A percentile compares a stretch with the other conserved stretches of the same genome.
phyloP scores from a whole-genome alignment of 2,329 filamentous ascomycete species.

The Epichloe typhina region DNA sequence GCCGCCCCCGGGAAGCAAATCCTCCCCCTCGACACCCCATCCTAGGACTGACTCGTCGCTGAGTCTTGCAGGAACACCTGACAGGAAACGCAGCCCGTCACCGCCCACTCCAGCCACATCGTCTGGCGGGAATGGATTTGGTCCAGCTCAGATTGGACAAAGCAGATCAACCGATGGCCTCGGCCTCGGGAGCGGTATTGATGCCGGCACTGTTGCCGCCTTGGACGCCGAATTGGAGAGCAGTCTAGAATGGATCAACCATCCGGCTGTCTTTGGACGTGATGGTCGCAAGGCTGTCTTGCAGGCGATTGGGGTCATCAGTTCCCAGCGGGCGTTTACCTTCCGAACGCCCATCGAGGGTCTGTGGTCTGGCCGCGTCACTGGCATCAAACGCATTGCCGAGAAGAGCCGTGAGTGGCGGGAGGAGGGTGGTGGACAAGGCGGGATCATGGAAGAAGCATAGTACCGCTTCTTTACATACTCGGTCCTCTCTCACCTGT shows the following conservation, averaged over 20 bases:
- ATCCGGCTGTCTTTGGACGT: constrained; percentile 85
- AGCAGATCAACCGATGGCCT: constrained; percentile 45
- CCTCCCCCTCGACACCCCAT: constrained; percentile 36
- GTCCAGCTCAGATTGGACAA: constrained; percentile 31
- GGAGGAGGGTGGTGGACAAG: constrained; percentile 67
- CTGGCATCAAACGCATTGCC: constrained; percentile 67
- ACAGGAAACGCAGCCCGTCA: constrained; percentile 42
- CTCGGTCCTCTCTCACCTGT: background rate
- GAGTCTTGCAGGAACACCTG: constrained; percentile 32
- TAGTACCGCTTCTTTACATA: constrained; percentile 17
- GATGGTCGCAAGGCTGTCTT: constrained; percentile 92
- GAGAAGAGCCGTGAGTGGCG: constrained; percentile 85
- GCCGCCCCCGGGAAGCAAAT: constrained; percentile 42
- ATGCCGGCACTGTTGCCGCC: constrained; percentile 66
- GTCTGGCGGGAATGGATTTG: constrained; percentile 25
- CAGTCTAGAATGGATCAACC: constrained; percentile 92
- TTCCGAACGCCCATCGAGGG: constrained; percentile 83
- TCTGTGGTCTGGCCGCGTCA: constrained; percentile 74
- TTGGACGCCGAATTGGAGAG: constrained; percentile 85
- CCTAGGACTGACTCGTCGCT: constrained; percentile 30
- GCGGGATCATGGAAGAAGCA: constrained; percentile 47
- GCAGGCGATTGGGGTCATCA: constrained; percentile 93
- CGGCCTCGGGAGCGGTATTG: constrained; percentile 61
- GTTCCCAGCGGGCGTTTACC: constrained; percentile 84
- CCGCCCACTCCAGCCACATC: constrained; percentile 37